Evolutionary conservation across 2,329 filamentous ascomycete genomes (phyloP), one percentile per base, ranked within the genome.

Genomic region (Furcasterigmium furcatum): DNA sequence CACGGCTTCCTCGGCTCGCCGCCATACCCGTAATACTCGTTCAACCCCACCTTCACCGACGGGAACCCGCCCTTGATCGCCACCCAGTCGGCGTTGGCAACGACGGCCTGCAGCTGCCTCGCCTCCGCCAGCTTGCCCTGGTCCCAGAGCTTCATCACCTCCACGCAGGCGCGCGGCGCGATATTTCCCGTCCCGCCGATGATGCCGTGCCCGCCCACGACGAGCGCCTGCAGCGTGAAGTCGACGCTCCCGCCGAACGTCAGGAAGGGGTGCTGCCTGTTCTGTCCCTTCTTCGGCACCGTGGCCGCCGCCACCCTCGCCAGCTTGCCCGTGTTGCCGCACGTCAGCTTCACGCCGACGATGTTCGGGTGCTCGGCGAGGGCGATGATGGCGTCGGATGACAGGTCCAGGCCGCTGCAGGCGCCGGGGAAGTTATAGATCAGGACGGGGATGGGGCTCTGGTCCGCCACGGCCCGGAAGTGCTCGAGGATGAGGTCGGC

Each of bases 101-200:
- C 74, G 24, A 85, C 62, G 29, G 73, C 79, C 63, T 55, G 53
- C 19, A 57, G 35, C 18, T 52, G 38, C 55, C 77, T 75, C 2
- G 85, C 85, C 57, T 86, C 81, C 22, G 70, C 63, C 30, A 78
- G 57, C 49, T 78, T 72, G 19, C 83, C 84, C 34, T 73, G 62
- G 42, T 72, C 68, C 60, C 81, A 88, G 4, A 87, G 68, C 49
- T 79, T 65, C 44, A 82, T 64, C 12, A 88, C 66, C 57, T 79
- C 68, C 20, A 84, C 74, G 61, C 84, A 86, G 4, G 82, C 70
- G 57, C 77, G 77, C 8, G 85, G 87, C 2, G 82, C 76, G 34
- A 91, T 72, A 61, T 91, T 91, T 22, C 77, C 87, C 41, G 86
- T 72, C 9, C 87, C 87, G 12, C 80, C 84, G 49, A 91, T 85